phyloP scores from a whole-genome alignment of 768 basidiomycete species.

The Xerocomus potaroensis region DNA sequence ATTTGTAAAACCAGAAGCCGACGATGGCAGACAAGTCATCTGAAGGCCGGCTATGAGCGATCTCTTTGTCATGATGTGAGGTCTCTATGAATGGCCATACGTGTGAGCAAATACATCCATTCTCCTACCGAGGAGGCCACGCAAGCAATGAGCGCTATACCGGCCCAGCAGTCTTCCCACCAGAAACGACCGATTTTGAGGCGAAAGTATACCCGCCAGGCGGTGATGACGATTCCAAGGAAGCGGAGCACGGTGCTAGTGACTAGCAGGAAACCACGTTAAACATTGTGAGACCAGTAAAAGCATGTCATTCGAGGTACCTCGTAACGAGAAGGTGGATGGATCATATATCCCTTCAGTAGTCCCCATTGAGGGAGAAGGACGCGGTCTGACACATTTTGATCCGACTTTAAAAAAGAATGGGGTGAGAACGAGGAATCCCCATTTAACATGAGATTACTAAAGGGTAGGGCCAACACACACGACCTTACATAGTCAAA shows the following conservation, averaged over 20 bases:
- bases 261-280: background rate
- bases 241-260: background rate
- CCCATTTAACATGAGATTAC: no score
- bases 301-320: background rate
- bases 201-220: background rate
- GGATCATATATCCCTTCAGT: background rate
- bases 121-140: background rate
- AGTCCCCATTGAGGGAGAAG: no score
- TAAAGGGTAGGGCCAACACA: no score
- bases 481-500: no score
- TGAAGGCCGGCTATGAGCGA: background rate
- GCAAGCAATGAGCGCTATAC: background rate
- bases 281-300: background rate
- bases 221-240: background rate
- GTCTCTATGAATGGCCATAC: no score
- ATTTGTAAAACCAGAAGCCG: constrained; percentile 5
- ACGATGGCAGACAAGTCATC: background rate
- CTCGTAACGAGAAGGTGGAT: background rate
- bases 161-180: background rate
- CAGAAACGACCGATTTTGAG: background rate
- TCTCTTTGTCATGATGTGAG: background rate
- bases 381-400: no score
- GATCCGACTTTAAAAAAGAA: no score
- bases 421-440: no score
- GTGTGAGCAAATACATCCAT: background rate